These are phyloP conservation scores for Amaranthus palmeri DNA, from an alignment of 148 eudicot genomes.

Conservation along the genomic window DNA sequence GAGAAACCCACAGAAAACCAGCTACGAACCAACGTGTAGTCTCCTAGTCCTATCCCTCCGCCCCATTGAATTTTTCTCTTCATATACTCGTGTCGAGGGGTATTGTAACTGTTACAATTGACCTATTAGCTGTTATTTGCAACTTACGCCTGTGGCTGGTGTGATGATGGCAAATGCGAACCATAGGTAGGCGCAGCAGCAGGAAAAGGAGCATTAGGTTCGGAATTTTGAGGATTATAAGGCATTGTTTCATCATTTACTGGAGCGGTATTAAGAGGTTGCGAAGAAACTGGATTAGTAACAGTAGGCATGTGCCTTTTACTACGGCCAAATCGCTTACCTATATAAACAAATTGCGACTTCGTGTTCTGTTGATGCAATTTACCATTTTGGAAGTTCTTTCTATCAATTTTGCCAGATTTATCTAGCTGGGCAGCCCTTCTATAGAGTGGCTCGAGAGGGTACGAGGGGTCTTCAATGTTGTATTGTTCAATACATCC, in stretches of 20 bases:
- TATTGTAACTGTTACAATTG: too few species aligned
- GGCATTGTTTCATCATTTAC: constrained; percentile 33
- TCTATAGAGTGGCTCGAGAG: constrained; percentile 51
- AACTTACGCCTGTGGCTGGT: constrained; percentile 30
- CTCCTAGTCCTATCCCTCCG: too few species aligned
- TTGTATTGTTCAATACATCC: constrained; percentile 38
- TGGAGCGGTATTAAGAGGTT: constrained; percentile 33
- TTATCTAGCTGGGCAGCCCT: constrained; percentile 54
- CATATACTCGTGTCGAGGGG: too few species aligned
- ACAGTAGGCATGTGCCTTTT: constrained; percentile 30
- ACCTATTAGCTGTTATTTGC: too few species aligned
- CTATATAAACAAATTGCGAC: neutral
- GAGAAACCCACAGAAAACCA: too few species aligned
- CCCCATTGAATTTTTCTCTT: too few species aligned
- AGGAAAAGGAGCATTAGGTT: constrained; percentile 21
- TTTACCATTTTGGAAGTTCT: constrained; percentile 25
- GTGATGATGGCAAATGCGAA: constrained; percentile 26
- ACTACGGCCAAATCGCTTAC: constrained; percentile 13
- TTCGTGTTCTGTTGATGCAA: constrained; percentile 25
- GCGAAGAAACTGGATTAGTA: constrained; percentile 26
- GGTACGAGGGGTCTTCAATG: constrained; percentile 41
- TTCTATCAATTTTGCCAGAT: constrained; percentile 33
- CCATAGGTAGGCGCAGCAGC: constrained; percentile 32
- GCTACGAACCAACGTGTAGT: too few species aligned
- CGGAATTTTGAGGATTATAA: constrained; percentile 33